Base-by-base conservation (phyloP, 345 rosid genomes). In the Chamaenerion angustifolium region DNA sequence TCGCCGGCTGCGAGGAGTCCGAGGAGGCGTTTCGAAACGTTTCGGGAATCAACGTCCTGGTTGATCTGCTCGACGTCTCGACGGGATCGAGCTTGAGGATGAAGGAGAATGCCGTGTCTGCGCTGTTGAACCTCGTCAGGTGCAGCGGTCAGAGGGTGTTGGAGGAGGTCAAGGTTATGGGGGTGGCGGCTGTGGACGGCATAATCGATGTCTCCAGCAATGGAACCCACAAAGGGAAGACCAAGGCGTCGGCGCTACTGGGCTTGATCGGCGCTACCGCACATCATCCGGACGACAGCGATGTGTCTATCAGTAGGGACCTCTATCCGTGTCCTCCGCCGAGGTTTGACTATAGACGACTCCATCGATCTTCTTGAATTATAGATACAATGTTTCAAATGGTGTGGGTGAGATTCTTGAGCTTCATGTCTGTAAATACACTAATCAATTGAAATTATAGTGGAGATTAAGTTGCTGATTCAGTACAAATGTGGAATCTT, bases 1-100 rank as follows among this genome's bases (percentile, higher is more conserved):
- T 90, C 2, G 95, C 87, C 11, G 94, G 98, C n/a, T 81, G 94
- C 52, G 95, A 76, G 56, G 98, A 81, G 68, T 75, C 87, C 45
- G 85, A 68, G 46, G 84, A 68, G 10, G 98, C 74, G 23, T 79
- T 86, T 51, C 57, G 71, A 43, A 81, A 55, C 46, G 71, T 69
- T 2, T 76, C 76, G 0, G 96, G 93, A 43, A 61, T 75, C 1
- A 56, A 48, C 27, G 77, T 83, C 42, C 50, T 90, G 57, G 78
- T 70, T 48, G 98, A 90, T 66, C 65, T 86, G 74, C n/a, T 86
- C 46, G 96, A 86, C 66, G 42, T 60, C 12, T 76, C 74, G 16
- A 86, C 98, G 18, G 92, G 88, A 0, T 79, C 79, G 13, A 80
- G 76, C 57, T 56, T 13, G 6, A 62, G 94, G 50, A 71, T 73